Evolutionary conservation across 164 flowering plant species (phyloP).

Genomic region (Liriodendron chinense): DNA sequence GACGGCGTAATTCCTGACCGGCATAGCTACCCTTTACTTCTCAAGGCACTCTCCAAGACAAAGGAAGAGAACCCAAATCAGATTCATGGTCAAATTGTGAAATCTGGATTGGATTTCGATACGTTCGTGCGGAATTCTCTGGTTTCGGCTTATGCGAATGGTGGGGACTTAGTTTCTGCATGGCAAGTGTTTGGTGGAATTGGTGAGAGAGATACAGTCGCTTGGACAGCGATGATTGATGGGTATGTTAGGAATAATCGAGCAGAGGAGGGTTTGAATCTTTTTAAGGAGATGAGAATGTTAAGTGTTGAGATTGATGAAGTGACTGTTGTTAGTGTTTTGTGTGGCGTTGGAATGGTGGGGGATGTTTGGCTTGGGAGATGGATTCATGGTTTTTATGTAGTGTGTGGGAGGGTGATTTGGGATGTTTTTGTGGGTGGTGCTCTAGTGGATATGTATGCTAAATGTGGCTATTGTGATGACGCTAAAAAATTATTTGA

Average conservation of each 20-base stretch:
- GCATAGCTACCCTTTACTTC: constrained; percentile 38
- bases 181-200: constrained; percentile 34
- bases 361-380: constrained; percentile 33
- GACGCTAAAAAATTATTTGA: constrained; percentile 30
- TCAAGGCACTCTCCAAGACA: constrained; percentile 24
- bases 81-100: constrained; percentile 27
- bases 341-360: constrained; percentile 27
- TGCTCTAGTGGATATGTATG: constrained; percentile 42
- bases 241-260: constrained; percentile 27
- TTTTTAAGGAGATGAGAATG: constrained; percentile 33
- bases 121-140: constrained; percentile 27
- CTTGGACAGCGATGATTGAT: constrained; percentile 38
- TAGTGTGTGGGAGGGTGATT: constrained; percentile 24
- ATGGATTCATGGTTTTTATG: constrained; percentile 34
- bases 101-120: constrained; percentile 29
- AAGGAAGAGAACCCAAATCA: constrained; percentile 19
- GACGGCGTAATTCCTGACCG: constrained; percentile 22
- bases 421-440: constrained; percentile 35
- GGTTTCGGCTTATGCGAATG: constrained; percentile 21
- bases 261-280: constrained; percentile 21
- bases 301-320: constrained; percentile 22
- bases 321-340: constrained; percentile 31
- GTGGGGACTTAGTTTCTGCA: constrained; percentile 20
- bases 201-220: constrained; percentile 20
- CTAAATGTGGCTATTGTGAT: constrained; percentile 27